Evolutionary conservation across 768 basidiomycete species (phyloP).

Genomic region (Postia placenta): DNA sequence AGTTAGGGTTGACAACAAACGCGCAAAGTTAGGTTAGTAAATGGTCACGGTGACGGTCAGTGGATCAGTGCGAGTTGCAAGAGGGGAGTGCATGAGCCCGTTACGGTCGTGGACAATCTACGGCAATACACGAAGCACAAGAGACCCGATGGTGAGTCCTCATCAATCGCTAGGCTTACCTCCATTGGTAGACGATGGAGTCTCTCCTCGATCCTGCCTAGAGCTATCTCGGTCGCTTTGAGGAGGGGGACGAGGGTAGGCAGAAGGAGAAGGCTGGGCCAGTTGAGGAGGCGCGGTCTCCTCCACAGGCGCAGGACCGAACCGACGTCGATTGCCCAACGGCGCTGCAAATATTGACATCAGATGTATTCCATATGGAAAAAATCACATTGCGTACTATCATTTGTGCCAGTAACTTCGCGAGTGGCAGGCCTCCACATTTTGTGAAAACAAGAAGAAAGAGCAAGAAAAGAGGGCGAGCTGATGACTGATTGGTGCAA

Average conservation of each 20-base stretch:
- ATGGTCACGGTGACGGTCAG: constrained; percentile 30
- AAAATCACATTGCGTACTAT: constrained; percentile 48
- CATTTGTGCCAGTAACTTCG: constrained; percentile 90
- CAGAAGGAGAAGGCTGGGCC: constrained; percentile 82
- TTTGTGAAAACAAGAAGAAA: constrained; percentile 32
- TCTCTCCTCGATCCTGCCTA: constrained; percentile 63
- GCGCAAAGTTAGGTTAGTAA: constrained; percentile 52
- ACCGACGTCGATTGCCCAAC: constrained; percentile 82
- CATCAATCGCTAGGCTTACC: constrained; percentile 49
- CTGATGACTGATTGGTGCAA: constrained; percentile 13
- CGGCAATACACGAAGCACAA: constrained; percentile 8
- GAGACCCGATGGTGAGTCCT: constrained; percentile 9
- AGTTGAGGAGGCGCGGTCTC: constrained; percentile 79
- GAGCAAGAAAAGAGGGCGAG: constrained; percentile 13
- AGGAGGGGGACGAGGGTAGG: constrained; percentile 63
- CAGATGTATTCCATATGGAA: constrained; percentile 5
- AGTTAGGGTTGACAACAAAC: constrained; percentile 29
- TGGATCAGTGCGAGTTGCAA: constrained; percentile 20
- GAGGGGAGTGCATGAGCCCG: constrained; percentile 12
- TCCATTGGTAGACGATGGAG: constrained; percentile 48
- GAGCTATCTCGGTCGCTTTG: constrained; percentile 47
- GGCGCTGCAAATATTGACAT: constrained; percentile 42
- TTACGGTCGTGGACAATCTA: constrained; percentile 14
- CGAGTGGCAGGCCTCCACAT: constrained; percentile 91
- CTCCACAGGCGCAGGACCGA: constrained; percentile 83